Evolutionary conservation across 2,329 filamentous ascomycete genomes (phyloP).

Genomic region (Dactylellina parvicollis): DNA sequence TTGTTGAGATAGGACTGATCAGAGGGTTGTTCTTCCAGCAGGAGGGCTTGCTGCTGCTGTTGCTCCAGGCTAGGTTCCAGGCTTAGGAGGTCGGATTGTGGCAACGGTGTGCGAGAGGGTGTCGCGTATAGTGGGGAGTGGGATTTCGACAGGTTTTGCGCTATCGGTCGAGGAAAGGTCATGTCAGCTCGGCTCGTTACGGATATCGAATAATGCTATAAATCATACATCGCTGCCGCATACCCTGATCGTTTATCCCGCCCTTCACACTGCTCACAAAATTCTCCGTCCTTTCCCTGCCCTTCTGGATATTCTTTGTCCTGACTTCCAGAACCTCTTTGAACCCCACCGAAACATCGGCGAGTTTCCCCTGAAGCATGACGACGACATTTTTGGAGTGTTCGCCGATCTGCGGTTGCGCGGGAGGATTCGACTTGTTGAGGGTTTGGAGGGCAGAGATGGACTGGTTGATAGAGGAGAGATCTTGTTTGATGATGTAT

Average conservation of each 20-base stretch:
- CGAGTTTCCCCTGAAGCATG: slow-evolving; percentile 87
- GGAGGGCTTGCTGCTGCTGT: slow-evolving; percentile 73
- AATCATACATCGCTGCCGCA: slow-evolving; percentile 52
- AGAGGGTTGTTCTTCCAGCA: slow-evolving; percentile 91
- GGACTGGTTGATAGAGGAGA: slow-evolving; percentile 84
- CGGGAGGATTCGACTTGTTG: slow-evolving; percentile 72
- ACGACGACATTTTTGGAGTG: slow-evolving; percentile 98
- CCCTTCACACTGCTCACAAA: slow-evolving; percentile 74
- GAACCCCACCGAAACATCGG: slow-evolving; percentile 92
- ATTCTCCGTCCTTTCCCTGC: slow-evolving; percentile 89
- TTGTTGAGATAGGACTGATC: slow-evolving; percentile 91
- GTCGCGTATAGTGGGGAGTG: slow-evolving; percentile 84
- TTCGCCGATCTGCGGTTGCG: slow-evolving; percentile 80
- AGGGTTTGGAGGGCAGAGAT: slow-evolving; percentile 84
- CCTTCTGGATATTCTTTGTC: slow-evolving; percentile 97
- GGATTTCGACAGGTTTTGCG: slow-evolving; percentile 55
- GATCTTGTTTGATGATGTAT: slow-evolving; percentile 97
- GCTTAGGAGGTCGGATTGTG: slow-evolving; percentile 78
- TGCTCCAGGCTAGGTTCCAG: slow-evolving; percentile 72
- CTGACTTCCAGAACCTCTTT: slow-evolving; percentile 96
- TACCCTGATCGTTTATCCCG: slow-evolving; percentile 51
- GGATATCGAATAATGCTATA: slow-evolving; percentile 6
- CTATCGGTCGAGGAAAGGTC: slow-evolving; percentile 13
- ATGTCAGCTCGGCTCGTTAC: slow-evolving; percentile 19
- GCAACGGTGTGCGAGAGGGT: slow-evolving; percentile 72